Evolutionary conservation across 1,139 yeast species (phyloP), one percentile per base, ranked within the genome.

Genomic region (Debaryomyces fabryi): DNA sequence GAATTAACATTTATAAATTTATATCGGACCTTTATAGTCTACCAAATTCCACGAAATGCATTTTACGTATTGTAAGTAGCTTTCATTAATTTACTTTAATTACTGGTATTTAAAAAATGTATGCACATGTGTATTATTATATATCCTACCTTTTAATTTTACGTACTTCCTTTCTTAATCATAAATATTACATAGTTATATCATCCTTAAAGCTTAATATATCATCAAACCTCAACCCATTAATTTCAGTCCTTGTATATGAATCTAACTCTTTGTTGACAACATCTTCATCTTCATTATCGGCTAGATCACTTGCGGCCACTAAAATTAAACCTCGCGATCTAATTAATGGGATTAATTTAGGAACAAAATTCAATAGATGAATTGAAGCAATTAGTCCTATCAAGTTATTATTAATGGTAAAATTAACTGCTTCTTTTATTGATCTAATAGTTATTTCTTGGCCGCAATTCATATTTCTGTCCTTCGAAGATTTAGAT

Each of bases 311-410:
- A 51, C 72, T 78, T 1, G 83, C 78, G 1, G 95, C 95, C 27
- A 93, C 93, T 42, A 93, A 72, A 44, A 93, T 84, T 54, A 93
- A 75, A 0, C 98, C 98, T 52, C 87, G 76, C 1, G 89, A 83
- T 50, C 96, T 77, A 18, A 92, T 87, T 24, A 88, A 79, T 24
- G 88, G 88, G 4, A 86, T 81, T 39, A 92, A 69, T 49, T 86
- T 84, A 0, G 96, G 96, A 13, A 89, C 93, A 39, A 91, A 72
- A 36, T 78, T 73, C 49, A 93, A 70, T 51, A 92, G 64, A 51
- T 86, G 85, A 25, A 83, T 79, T 0, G 96, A 90, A 18, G 90
- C 82, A 20, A 90, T 84, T 18, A 93, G 66, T 18, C 99, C 99
- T 53, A 93, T 76, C 50, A 93, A 74, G 62, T 93, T 93, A 63